Evolutionary conservation across 1,284 basidiomycete genomes (phyloP).

Genomic region (Cutaneotrichosporon cavernicola): DNA sequence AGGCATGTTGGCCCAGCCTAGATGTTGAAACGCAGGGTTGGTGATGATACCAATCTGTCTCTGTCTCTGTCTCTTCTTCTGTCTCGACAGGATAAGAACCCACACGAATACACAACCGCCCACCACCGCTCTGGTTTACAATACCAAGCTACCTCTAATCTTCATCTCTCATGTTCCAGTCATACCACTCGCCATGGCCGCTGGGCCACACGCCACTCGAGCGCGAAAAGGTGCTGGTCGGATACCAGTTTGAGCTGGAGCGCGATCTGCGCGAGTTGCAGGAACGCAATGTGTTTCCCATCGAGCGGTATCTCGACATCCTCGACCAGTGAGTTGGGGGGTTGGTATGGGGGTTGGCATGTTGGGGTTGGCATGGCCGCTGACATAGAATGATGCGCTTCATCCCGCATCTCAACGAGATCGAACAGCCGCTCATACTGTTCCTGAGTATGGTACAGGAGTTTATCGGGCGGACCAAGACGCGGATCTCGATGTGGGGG

Average conservation of each 20-base stretch:
- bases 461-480: conserved; percentile 3
- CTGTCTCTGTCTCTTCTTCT: no score
- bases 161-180: not conserved
- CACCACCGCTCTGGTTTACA: not conserved
- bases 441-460: conserved; percentile 5
- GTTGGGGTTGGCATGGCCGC: no score
- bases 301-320: not conserved
- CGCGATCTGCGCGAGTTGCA: not conserved
- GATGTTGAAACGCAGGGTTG: no score
- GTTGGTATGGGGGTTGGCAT: no score
- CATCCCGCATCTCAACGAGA: conserved; percentile 2
- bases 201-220: not conserved
- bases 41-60: no score
- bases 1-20: no score
- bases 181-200: conserved; percentile 6
- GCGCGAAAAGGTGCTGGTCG: not conserved
- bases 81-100: no score
- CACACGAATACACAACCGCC: not conserved
- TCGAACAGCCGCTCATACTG: not conserved
- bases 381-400: conserved; percentile 1
- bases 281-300: not conserved
- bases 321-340: conserved; percentile 3
- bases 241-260: not conserved
- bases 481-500: conserved; percentile 7
- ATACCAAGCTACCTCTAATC: not conserved